A percentile compares a stretch with the other conserved stretches of the same genome.
These are phyloP conservation scores for Tribonema minus DNA, from an alignment of 108 stramenopile species.

Conservation along the genomic window DNA sequence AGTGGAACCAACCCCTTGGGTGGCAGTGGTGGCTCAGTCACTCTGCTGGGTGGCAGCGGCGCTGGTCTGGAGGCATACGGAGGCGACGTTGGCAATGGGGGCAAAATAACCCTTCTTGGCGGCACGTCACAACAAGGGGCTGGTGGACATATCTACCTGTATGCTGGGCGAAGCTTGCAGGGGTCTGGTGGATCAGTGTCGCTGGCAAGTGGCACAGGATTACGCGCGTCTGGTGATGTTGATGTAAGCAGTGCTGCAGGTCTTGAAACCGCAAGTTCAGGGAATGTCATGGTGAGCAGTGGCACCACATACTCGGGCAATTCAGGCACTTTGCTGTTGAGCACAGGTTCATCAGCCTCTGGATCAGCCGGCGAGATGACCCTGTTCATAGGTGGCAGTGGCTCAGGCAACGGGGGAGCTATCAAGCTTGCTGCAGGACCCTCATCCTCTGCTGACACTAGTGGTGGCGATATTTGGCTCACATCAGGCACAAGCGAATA, in stretches of 20 bases:
- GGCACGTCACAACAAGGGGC: conserved; percentile 41
- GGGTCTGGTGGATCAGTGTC: conserved; percentile 34
- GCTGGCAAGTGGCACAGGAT: conserved; percentile 4
- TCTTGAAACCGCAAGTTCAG: no score
- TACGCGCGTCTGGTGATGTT: conserved; percentile 4
- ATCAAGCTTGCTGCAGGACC: no score
- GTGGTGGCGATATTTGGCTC: no score
- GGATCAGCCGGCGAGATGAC: no score
- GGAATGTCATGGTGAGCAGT: no score
- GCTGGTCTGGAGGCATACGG: conserved; percentile 43
- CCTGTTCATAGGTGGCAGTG: no score
- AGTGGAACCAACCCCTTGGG: conserved; percentile 47
- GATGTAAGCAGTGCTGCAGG: not conserved
- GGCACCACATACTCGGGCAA: no score
- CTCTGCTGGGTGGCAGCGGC: conserved; percentile 44
- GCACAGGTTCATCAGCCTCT: no score
- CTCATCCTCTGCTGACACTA: no score
- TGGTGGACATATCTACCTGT: conserved; percentile 26
- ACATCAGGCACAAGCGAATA: no score
- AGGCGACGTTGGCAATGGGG: conserved; percentile 52
- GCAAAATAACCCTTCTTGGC: conserved; percentile 36
- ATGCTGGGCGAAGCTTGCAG: conserved; percentile 9
- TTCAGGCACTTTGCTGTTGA: no score
- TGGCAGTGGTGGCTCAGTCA: conserved; percentile 48
- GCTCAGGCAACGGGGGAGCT: no score